A percentile compares a stretch with the other conserved stretches of the same genome.
These are phyloP conservation scores for Trichoderma atroviride DNA, from an alignment of 2,329 filamentous ascomycete genomes.

Conservation along the genomic window DNA sequence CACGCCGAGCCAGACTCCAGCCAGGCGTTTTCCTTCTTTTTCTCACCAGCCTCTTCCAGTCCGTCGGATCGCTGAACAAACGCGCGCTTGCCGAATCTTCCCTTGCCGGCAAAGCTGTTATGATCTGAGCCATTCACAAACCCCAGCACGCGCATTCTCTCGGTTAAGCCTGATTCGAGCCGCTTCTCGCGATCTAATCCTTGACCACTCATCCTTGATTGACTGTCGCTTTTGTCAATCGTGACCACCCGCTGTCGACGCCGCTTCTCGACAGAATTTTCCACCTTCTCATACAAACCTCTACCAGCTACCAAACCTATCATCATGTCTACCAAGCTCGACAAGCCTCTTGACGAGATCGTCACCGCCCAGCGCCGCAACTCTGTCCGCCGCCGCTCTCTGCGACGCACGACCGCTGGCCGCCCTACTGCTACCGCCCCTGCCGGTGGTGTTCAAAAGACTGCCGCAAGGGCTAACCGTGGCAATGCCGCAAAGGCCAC, in stretches of 20 bases:
- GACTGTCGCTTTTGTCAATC: conserved; percentile 14
- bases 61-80: neutral
- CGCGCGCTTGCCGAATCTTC: conserved; percentile 16
- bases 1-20: neutral
- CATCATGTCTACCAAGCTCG: conserved; percentile 91
- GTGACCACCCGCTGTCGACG: conserved; percentile 14
- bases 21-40: neutral
- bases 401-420: conserved; percentile 54
- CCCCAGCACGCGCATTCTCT: conserved; percentile 16
- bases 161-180: conserved; percentile 16
- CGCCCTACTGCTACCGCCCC: conserved; percentile 66
- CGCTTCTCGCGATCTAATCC: conserved; percentile 16
- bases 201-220: conserved; percentile 14
- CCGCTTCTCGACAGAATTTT: conserved; percentile 7
- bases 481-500: conserved; percentile 60
- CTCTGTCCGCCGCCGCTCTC: conserved; percentile 56
- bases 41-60: neutral
- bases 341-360: conserved; percentile 97
- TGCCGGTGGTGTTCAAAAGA: conserved; percentile 85
- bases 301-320: conserved; percentile 28
- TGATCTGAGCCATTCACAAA: conserved; percentile 9
- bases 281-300: conserved; percentile 3
- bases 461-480: conserved; percentile 63
- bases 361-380: conserved; percentile 72
- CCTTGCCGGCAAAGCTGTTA: neutral